phyloP scores from a whole-genome alignment of 2,329 filamentous ascomycete genomes.

The Purpureocillium lavendulum region DNA sequence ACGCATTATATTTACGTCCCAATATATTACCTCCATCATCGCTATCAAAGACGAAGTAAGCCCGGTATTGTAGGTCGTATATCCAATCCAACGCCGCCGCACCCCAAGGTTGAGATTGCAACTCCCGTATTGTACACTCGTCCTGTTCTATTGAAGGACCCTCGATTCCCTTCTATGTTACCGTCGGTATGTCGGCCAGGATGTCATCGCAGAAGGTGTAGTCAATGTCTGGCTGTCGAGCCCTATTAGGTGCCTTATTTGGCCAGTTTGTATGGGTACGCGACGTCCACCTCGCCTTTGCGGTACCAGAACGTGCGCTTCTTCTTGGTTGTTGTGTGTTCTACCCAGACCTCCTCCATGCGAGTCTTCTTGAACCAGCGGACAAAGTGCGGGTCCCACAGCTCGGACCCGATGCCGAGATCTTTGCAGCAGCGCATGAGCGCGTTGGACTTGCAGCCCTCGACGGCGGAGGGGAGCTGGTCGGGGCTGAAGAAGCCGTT shows the following conservation, averaged over 20 bases:
- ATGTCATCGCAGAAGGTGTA: too few species aligned
- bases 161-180: too few species aligned
- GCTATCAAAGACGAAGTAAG: too few species aligned
- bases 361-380: slow-evolving; percentile 68
- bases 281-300: slow-evolving; percentile 66
- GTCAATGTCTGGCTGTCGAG: too few species aligned
- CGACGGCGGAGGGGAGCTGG: slow-evolving; percentile 85
- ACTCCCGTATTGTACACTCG: too few species aligned
- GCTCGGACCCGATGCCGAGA: slow-evolving; percentile 83
- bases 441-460: slow-evolving; percentile 96
- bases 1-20: too few species aligned
- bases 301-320: slow-evolving; percentile 79
- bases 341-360: slow-evolving; percentile 78
- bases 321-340: slow-evolving; percentile 81
- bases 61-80: too few species aligned
- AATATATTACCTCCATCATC: too few species aligned
- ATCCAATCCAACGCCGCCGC: too few species aligned
- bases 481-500: slow-evolving; percentile 89
- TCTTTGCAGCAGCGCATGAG: slow-evolving; percentile 99
- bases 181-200: too few species aligned
- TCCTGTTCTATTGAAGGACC: too few species aligned
- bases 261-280: slow-evolving; percentile 47
- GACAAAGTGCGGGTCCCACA: slow-evolving; percentile 94
- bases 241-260: slow-evolving; percentile 3
- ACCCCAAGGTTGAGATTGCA: too few species aligned